Evolutionary conservation across 2,329 filamentous ascomycete species (phyloP).

Genomic region (Monosporascus cannonballus): DNA sequence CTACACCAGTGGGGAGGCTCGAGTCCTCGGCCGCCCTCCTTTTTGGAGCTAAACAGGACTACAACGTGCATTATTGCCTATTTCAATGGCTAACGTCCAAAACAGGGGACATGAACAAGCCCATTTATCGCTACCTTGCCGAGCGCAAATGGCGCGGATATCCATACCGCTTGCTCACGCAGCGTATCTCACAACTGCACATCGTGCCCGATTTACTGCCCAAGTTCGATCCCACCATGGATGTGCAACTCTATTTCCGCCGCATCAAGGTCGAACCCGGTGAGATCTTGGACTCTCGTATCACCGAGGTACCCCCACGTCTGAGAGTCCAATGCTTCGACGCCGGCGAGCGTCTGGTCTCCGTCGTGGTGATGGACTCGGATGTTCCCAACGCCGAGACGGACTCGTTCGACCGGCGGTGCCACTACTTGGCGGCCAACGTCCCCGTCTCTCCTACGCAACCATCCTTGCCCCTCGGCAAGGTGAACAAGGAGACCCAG

Average conservation of each 20-base stretch:
- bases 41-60: conserved; percentile 5
- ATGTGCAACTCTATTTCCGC: conserved; percentile 78
- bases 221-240: conserved; percentile 68
- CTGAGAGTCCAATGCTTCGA: conserved; percentile 84
- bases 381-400: conserved; percentile 77
- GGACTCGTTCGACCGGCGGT: conserved; percentile 73
- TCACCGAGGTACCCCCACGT: conserved; percentile 68
- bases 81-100: conserved; percentile 7
- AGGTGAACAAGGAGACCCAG: conserved; percentile 54
- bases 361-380: conserved; percentile 78
- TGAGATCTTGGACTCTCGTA: conserved; percentile 66
- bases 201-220: conserved; percentile 86
- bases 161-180: conserved; percentile 70
- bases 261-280: conserved; percentile 66
- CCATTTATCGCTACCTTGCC: conserved; percentile 88
- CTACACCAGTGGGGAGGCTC: conserved; percentile 13
- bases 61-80: neutral
- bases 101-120: conserved; percentile 88
- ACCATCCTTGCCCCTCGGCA: conserved; percentile 58
- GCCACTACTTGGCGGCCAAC: conserved; percentile 78
- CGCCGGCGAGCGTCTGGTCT: conserved; percentile 72
- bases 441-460: conserved; percentile 46
- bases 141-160: conserved; percentile 83
- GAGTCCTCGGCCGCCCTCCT: conserved; percentile 14
- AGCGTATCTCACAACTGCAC: conserved; percentile 81